A percentile compares a stretch with the other conserved stretches of the same genome.
Conservation (phyloP, 2,329 filamentous ascomycete species). For the Aspergillus latus region DNA sequence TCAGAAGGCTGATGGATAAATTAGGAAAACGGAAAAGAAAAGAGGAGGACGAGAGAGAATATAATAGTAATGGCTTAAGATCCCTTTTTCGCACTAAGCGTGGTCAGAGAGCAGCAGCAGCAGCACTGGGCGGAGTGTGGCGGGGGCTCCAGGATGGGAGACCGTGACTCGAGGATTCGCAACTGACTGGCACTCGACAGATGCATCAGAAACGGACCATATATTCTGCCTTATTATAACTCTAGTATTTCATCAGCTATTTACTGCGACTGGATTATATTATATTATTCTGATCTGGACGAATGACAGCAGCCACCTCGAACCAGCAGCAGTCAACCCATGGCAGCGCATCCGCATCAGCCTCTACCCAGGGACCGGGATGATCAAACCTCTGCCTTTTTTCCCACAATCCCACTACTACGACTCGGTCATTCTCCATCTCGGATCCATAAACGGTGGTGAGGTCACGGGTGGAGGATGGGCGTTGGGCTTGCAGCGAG, state of each 20-base stretch:
- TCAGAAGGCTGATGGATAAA: slow-evolving; percentile 13
- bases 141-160: slow-evolving; percentile 17
- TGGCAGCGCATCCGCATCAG: not conserved
- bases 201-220: slow-evolving; percentile 7
- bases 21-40: slow-evolving; percentile 13
- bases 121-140: slow-evolving; percentile 21
- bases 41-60: slow-evolving; percentile 20
- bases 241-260: not conserved
- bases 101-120: slow-evolving; percentile 16
- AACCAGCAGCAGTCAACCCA: slow-evolving; percentile 1
- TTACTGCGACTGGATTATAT: not conserved
- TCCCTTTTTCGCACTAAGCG: slow-evolving; percentile 21
- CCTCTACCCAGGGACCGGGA: slow-evolving; percentile 4
- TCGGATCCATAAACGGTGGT: slow-evolving; percentile 3
- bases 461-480: slow-evolving; percentile 7
- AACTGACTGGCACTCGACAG: not conserved
- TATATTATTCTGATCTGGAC: not conserved
- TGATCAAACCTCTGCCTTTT: not conserved
- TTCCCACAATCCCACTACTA: not conserved
- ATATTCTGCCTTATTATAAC: not conserved
- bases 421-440: not conserved
- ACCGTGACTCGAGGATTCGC: slow-evolving; percentile 3
- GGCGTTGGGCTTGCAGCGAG: not conserved
- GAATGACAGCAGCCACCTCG: not conserved
- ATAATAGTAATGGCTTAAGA: slow-evolving; percentile 13